Evolutionary conservation across 2,329 filamentous ascomycete species (phyloP), one percentile per base, ranked within the genome.

Genomic region (Blastomyces gilchristii): DNA sequence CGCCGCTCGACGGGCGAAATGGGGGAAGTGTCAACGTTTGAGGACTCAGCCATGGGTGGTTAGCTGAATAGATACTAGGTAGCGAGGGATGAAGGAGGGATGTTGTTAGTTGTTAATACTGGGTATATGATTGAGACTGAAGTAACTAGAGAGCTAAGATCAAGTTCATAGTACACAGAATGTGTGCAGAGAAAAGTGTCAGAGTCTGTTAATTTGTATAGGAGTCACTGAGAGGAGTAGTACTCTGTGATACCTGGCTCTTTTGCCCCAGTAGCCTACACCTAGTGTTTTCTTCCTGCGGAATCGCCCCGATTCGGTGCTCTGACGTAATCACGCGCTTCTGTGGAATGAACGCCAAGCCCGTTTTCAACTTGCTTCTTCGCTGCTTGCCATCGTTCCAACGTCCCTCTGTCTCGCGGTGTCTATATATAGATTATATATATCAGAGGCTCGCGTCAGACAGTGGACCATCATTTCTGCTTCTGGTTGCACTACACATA

Each of bases 1-100:
- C 81, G 78, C 53, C 80, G 80, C 66, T 81, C 78, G 67, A 80
- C 78, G 64, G 82, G 83, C 22, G 80, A 82, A 75, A 88, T 83
- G 67, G 83, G 79, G 16, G 81, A 81, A 67, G 85, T 78, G 72
- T 87, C 85, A 67, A 87, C 73, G 60, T 22, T 34, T 37, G 56
- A 54, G 47, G 61, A 49, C 18, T 63, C 56, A 22, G 62, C 47
- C 62, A 63, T 63, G 57, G 12, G 1, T 6, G 22, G 49, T 25
- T 11, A 22, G 22, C 7, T 49, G 18, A 6, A 22, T 22, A 7
- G 12, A 25, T 52, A 28, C 22, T 28, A 52, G 49, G 49, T 25
- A 52, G 22, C 3, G 16, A 52, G 11, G 49, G 25, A 16, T 52
- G 49, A 28, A 28, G 2, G 22, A 28, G 22, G 12, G n/a, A 11